Percentiles rank a stretch among this genome's conserved stretches.
Conservation (phyloP, 2,329 filamentous ascomycete genomes). For the Leptographium wingfieldii region DNA sequence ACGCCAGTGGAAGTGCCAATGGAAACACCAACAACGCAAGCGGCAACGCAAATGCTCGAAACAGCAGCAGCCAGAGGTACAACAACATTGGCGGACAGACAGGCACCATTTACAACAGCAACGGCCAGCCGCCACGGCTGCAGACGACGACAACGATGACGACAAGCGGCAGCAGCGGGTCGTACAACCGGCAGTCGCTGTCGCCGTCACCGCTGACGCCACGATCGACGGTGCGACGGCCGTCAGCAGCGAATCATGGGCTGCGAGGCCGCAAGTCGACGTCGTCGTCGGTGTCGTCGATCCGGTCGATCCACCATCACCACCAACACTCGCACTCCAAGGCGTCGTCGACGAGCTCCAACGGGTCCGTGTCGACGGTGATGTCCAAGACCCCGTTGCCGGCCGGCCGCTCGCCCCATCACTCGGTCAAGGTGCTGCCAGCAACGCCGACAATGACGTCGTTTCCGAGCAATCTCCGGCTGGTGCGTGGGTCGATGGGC, state of each 20-base stretch:
- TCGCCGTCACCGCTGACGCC: conserved; percentile 84
- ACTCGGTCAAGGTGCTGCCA: conserved; percentile 89
- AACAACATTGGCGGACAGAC: background rate
- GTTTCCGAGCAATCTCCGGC: conserved; percentile 76
- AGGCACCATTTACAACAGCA: background rate
- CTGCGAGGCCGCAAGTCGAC: conserved; percentile 89
- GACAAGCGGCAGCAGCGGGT: background rate
- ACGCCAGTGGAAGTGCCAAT: background rate
- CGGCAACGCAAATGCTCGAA: background rate
- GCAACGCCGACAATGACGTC: conserved; percentile 63
- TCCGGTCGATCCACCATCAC: conserved; percentile 83
- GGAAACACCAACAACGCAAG: background rate
- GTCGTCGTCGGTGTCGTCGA: conserved; percentile 84
- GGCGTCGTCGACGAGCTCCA: conserved; percentile 82
- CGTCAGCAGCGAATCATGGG: conserved; percentile 48
- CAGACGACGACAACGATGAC: background rate
- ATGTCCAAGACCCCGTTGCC: conserved; percentile 55
- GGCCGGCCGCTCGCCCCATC: conserved; percentile 63
- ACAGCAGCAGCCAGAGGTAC: background rate
- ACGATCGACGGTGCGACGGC: conserved; percentile 70
- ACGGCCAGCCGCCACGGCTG: conserved; percentile 6
- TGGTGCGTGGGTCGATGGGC: conserved; percentile 50
- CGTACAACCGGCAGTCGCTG: conserved; percentile 61
- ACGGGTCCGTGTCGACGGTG: conserved; percentile 55
- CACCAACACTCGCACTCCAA: conserved; percentile 84